These are phyloP conservation scores for Paratinospora sagittata DNA, from an alignment of 164 flowering plant genomes.

Conservation along the genomic window DNA sequence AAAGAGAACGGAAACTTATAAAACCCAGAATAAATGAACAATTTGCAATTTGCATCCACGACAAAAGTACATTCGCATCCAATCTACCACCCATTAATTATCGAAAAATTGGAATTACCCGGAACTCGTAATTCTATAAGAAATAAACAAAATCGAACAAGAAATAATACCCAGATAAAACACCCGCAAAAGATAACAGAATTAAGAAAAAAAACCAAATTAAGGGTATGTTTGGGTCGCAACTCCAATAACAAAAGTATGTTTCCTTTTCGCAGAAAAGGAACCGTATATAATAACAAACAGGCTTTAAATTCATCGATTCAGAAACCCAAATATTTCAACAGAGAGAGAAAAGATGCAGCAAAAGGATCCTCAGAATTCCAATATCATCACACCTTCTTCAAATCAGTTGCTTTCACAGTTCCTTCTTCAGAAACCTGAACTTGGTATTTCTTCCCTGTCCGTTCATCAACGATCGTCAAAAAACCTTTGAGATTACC, in stretches of 20 bases:
- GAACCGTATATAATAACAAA: too few species aligned
- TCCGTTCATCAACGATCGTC: constrained; percentile 67
- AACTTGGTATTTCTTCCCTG: constrained; percentile 68
- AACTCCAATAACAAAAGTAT: too few species aligned
- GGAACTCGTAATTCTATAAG: background rate
- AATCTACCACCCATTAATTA: background rate
- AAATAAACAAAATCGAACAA: background rate
- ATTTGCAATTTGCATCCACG: background rate
- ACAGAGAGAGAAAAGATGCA: too few species aligned
- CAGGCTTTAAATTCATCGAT: background rate
- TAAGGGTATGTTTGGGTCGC: background rate
- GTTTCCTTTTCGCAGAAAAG: too few species aligned
- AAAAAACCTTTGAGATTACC: constrained; percentile 53
- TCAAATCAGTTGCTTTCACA: constrained; percentile 74
- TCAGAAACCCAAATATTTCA: background rate
- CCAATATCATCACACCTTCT: constrained; percentile 50
- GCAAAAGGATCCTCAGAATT: background rate
- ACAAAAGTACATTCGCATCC: background rate
- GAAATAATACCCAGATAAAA: background rate
- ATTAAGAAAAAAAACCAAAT: background rate
- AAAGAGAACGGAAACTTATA: background rate
- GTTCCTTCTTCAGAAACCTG: constrained; percentile 76
- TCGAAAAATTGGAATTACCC: background rate
- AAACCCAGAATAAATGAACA: background rate
- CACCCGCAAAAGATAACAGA: background rate